A percentile compares a stretch with the other conserved stretches of the same genome.
These are phyloP conservation scores for Circinella umbellata DNA, from an alignment of 371 early-diverging fungal species.

Conservation along the genomic window DNA sequence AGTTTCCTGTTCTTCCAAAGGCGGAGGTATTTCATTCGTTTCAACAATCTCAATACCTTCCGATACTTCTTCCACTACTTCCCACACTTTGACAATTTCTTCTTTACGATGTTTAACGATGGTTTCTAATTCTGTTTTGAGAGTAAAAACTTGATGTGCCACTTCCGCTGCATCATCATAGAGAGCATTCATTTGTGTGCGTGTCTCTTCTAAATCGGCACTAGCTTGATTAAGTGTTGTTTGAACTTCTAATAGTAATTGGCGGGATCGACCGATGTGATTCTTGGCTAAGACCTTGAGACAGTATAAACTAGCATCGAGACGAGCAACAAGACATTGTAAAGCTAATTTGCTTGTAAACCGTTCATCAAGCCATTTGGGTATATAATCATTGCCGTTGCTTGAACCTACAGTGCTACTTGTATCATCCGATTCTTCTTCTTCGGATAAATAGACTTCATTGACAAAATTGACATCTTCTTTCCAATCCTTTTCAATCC, in stretches of 20 bases:
- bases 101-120: slow-evolving; percentile 61
- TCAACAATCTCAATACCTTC: slow-evolving; percentile 32
- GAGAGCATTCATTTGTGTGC: slow-evolving; percentile 51
- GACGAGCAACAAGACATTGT: slow-evolving; percentile 41
- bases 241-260: slow-evolving; percentile 43
- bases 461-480: slow-evolving; percentile 54
- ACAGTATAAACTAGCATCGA: slow-evolving; percentile 63
- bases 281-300: slow-evolving; percentile 57
- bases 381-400: neutral
- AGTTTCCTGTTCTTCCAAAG: neutral
- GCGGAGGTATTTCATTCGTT: slow-evolving; percentile 14
- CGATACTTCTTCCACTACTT: slow-evolving; percentile 62
- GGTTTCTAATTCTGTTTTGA: slow-evolving; percentile 60
- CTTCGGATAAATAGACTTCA: slow-evolving; percentile 34
- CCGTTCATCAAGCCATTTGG: slow-evolving; percentile 23
- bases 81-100: slow-evolving; percentile 68
- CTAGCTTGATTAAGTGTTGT: slow-evolving; percentile 53
- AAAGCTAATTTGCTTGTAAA: slow-evolving; percentile 35
- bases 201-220: slow-evolving; percentile 51
- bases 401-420: neutral
- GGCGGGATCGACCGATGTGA: slow-evolving; percentile 48
- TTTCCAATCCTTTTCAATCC: slow-evolving; percentile 53
- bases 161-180: slow-evolving; percentile 66
- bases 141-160: slow-evolving; percentile 52
- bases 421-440: slow-evolving; percentile 18